Evolutionary conservation across 208 protist genomes (phyloP), one percentile per base, ranked within the genome.

Genomic region (Herpetomonas muscarum): DNA sequence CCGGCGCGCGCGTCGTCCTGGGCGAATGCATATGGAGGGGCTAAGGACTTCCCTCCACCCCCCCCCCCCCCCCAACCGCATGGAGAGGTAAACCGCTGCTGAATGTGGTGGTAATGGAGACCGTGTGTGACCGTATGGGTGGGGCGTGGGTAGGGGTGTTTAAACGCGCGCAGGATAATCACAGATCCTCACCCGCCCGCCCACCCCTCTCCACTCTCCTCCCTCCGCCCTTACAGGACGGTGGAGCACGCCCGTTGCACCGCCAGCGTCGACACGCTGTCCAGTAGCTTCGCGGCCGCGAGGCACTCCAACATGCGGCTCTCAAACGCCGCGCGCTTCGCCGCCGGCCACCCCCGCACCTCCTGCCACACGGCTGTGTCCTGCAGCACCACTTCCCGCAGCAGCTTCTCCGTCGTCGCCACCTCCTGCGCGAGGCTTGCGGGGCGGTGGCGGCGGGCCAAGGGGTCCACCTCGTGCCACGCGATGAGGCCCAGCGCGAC

Each of bases 341-440:
- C 44, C 15, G 51, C 41, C 7, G 50, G 67, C 31, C 74, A 55
- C 12, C 44, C 21, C 47, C 76, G 74, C 46, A 92, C 29, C 22
- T 73, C 69, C 19, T 70, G 57, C 74, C 81, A 85, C 36, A 89
- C 50, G 2, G 50, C 10, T 7, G 64, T 53, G 63, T 89, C 81
- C n/a, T 79, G 60, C 36, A 92, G 42, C 1, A 92, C 22, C 21
- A 88, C 17, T 31, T 76, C 70, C n/a, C 73, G 76, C 13, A 87
- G 50, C 6, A 89, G 53, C n/a, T 59, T 64, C 6, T 68, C 57
- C 3, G 71, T 36, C 9, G 69, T 45, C 12, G 45, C 61, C 28
- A 80, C 73, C 9, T 58, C 46, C n/a, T 65, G 39, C 19, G 56
- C 52, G 7, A 81, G 15, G 4, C 10, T 19, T 7, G 5, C 10